Percentiles rank a stretch among this genome's conserved stretches.
Conservation (phyloP, 345 rosid genomes). For the Gossypium ekmanianum region DNA sequence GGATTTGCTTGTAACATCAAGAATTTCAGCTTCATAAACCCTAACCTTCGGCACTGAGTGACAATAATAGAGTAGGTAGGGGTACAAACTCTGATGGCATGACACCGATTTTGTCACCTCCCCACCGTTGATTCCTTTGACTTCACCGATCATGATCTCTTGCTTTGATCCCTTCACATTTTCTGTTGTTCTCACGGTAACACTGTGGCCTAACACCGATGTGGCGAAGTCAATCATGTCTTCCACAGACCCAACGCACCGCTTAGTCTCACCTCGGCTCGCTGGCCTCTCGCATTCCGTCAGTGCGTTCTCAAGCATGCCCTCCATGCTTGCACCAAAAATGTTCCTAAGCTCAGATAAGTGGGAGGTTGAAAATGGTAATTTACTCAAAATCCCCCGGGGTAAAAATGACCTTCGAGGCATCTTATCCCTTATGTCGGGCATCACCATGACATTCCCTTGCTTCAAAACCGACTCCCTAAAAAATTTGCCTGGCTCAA, state of each 20-base stretch:
- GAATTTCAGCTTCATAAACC: constrained; percentile 59
- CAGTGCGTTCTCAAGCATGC: constrained; percentile 36
- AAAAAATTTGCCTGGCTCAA: constrained; percentile 67
- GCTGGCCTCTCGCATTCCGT: constrained; percentile 61
- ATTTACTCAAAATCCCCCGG: constrained; percentile 38
- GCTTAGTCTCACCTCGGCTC: constrained; percentile 62
- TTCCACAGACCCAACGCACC: constrained; percentile 58
- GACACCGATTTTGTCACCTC: constrained; percentile 55
- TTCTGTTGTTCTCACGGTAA: constrained; percentile 42
- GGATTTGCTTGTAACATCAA: constrained; percentile 29
- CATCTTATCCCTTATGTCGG: constrained; percentile 65
- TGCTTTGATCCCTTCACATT: constrained; percentile 42
- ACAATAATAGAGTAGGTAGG: constrained; percentile 62
- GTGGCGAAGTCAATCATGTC: constrained; percentile 70
- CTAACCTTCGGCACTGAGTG: constrained; percentile 71
- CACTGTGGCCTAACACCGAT: constrained; percentile 38
- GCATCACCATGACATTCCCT: constrained; percentile 60
- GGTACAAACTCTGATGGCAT: constrained; percentile 77
- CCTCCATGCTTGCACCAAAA: constrained; percentile 48
- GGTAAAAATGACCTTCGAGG: constrained; percentile 74
- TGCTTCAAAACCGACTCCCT: constrained; percentile 45
- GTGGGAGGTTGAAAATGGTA: constrained; percentile 47
- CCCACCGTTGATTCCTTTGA: constrained; percentile 58
- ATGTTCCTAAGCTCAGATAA: constrained; percentile 27
- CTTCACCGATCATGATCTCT: constrained; percentile 41